Evolutionary conservation across 345 rosid genomes (phyloP).

Genomic region (Lepidium africanum): DNA sequence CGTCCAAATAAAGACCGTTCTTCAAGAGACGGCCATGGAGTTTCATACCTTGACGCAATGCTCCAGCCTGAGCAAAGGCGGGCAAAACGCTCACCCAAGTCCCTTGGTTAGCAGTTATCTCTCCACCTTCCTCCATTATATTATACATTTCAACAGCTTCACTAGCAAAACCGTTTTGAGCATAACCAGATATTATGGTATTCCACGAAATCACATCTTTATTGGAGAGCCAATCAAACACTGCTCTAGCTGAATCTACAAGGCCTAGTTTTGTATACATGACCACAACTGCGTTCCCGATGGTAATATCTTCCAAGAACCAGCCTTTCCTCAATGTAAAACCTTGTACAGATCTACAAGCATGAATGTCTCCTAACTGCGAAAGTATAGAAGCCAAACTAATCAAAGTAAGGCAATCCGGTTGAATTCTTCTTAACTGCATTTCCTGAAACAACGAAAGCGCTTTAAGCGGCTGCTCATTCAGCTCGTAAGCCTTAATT

Average conservation of each 20-base stretch:
- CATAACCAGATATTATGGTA: conserved; percentile 43
- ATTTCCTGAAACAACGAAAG: conserved; percentile 30
- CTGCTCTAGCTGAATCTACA: conserved; percentile 32
- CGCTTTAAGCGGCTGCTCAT: conserved; percentile 37
- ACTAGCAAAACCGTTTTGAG: conserved; percentile 56
- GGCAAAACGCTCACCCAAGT: conserved; percentile 56
- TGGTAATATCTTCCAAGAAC: conserved; percentile 29
- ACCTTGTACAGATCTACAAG: conserved; percentile 36
- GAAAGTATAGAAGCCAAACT: conserved; percentile 43
- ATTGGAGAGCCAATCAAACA: conserved; percentile 33
- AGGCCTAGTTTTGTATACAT: conserved; percentile 50
- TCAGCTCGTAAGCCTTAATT: conserved; percentile 50
- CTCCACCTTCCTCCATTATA: conserved; percentile 34
- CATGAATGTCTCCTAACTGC: conserved; percentile 33
- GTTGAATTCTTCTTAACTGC: conserved; percentile 28
- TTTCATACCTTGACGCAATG: conserved; percentile 49
- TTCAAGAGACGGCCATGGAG: conserved; percentile 40
- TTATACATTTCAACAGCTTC: conserved; percentile 44
- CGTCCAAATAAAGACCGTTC: conserved; percentile 29
- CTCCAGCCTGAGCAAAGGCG: conserved; percentile 49
- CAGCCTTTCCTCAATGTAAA: conserved; percentile 37
- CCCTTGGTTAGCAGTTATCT: conserved; percentile 39
- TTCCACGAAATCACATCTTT: conserved; percentile 55
- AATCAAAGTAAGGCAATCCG: conserved; percentile 45
- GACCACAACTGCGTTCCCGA: conserved; percentile 45